Evolutionary conservation across 805 yeast species (phyloP), one percentile per base, ranked within the genome.

Genomic region (Wickerhamomyces rabaulensis): DNA sequence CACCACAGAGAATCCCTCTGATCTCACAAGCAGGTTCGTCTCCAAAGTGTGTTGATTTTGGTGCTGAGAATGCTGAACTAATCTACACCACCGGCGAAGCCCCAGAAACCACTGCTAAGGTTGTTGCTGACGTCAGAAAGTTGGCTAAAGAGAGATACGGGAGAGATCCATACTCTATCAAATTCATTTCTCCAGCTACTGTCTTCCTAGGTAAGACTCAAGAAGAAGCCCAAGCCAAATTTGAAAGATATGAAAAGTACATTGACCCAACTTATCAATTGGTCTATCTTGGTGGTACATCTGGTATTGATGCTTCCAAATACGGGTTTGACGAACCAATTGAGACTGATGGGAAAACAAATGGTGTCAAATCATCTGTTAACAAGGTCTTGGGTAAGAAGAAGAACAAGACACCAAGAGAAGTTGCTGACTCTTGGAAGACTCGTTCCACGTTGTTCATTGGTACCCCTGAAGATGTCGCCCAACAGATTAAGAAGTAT

Each of bases 21-120:
- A 53, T 71, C 40, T 61, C 71, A 36, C 76, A 71, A 52, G 76
- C 76, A 1, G 76, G 76, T 3, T 61, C 71, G 20, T 69, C 74
- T 8, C 52, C 62, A 9, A 60, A 60, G 16, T 75, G 76, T 10
- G 61, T 62, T 39, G 65, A 64, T 7, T 64, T 68, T 48, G 76
- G 73, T 9, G 73, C 75, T 15, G 65, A 65, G 43, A 65, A 69
- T 54, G 76, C 75, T 2, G 76, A 71, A 49, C 63, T 62, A 7
- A 65, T 70, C 23, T 71, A 69, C 49, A 60, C 70, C 47, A 55
- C 68, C 19, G 57, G 63, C 39, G 60, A 54, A 6, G 54, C 49
- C 10, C 55, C 66, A 25, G 62, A 67, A 20, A 67, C 41, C 71
- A 65, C 52, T 61, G n/a, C n/a, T n/a, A 52, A 53, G 22, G 66